Evolutionary conservation across 2,329 filamentous ascomycete species (phyloP), one percentile per base, ranked within the genome.

Genomic region (Aspergillus piperis): DNA sequence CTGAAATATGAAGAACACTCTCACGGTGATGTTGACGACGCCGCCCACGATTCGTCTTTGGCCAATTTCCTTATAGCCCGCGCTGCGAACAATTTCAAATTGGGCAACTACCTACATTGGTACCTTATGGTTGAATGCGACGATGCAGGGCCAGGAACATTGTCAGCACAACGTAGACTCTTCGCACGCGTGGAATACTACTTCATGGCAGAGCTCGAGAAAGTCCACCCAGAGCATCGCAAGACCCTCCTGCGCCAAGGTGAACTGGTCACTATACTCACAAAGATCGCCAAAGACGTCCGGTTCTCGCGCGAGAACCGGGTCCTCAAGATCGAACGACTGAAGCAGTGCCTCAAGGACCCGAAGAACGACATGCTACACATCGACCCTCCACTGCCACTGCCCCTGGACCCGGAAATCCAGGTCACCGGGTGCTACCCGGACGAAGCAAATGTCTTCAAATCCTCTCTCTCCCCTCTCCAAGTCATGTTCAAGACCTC

Each of bases 101-200:
- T 99, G 1, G 95, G 94, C 30, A 99, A 96, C 73, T 96, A 96
- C 77, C 86, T 99, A 57, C 91, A 97, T 75, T 99, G 95, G 95
- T 99, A 98, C 75, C 83, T 99, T 2, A 97, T 97, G 88, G 95
- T 99, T 1, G 96, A 99, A 77, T 96, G 93, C 67, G 92, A 96
- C 68, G 94, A 97, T 73, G 77, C 79, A 41, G 92, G 90, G 65
- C 86, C 87, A 3, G 89, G 92, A 47, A 91, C 93, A 68, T 84
- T 87, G 21, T 82, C 86, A 4, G 87, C 88, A 59, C 90, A 94
- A 71, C 89, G 91, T 49, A 90, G 91, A 63, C 87, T 98, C 17
- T 99, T 96, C 75, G 89, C 91, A 27, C 92, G 94, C 68, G 91
- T 99, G 8, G 93, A 95, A 61, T 99, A 92, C 70, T 92, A 98